A percentile compares a stretch with the other conserved stretches of the same genome.
Conservation (phyloP, 805 yeast genomes). For the Pichia sporocuriosa region DNA sequence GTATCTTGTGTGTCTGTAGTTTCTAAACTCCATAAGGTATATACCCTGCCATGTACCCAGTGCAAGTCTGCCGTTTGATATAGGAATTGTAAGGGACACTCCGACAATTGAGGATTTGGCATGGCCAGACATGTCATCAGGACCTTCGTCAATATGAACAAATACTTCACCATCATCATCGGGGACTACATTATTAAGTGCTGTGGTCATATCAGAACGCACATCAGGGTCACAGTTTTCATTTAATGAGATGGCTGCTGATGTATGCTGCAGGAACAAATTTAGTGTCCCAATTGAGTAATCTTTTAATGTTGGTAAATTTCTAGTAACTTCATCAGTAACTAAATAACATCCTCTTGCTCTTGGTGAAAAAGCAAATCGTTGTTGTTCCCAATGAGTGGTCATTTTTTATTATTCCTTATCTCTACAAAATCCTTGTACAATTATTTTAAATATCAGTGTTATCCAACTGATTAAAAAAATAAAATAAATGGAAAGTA, state of each 20-base stretch:
- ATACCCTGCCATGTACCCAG: slow-evolving; percentile 87
- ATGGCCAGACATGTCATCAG: slow-evolving; percentile 84
- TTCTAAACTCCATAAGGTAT: slow-evolving; percentile 68
- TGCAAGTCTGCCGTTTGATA: slow-evolving; percentile 57
- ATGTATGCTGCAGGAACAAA: slow-evolving; percentile 70
- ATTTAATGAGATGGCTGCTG: slow-evolving; percentile 69
- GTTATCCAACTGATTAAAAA: no score
- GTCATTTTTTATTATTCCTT: slow-evolving; percentile 14
- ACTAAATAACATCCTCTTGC: slow-evolving; percentile 65
- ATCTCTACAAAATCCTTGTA: no score
- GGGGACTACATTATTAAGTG: slow-evolving; percentile 61
- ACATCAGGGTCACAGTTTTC: slow-evolving; percentile 82
- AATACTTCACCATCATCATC: slow-evolving; percentile 47
- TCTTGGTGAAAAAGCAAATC: slow-evolving; percentile 48
- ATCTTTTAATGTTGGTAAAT: slow-evolving; percentile 52
- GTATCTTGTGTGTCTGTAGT: slow-evolving; percentile 53
- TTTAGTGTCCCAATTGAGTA: slow-evolving; percentile 59
- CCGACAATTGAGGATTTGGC: slow-evolving; percentile 60
- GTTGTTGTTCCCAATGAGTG: slow-evolving; percentile 52
- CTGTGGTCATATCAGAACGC: slow-evolving; percentile 56
- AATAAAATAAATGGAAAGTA: no score
- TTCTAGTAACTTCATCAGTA: slow-evolving; percentile 53
- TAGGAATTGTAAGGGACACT: slow-evolving; percentile 60
- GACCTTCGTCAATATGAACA: slow-evolving; percentile 66
- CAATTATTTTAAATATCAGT: no score